Conservation (phyloP, 345 rosid genomes). For the Combretum micranthum region DNA sequence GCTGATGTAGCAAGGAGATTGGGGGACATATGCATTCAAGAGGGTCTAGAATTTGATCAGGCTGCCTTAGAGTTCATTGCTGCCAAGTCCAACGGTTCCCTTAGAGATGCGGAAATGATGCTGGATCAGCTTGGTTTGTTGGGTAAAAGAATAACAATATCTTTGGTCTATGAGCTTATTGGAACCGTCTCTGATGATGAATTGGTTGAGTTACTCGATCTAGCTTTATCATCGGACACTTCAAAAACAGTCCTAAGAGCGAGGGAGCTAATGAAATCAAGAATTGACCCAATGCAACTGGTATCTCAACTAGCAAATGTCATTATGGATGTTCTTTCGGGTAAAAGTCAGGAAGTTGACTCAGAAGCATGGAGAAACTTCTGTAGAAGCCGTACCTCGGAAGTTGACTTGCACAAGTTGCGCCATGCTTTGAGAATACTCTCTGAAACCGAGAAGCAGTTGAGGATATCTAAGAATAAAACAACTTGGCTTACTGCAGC, state of each 20-base stretch:
- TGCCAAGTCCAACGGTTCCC: conserved; percentile 88
- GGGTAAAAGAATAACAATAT: conserved; percentile 68
- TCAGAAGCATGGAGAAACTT: conserved; percentile 57
- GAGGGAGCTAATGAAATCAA: conserved; percentile 88
- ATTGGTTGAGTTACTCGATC: conserved; percentile 80
- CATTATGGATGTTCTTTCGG: conserved; percentile 84
- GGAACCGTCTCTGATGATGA: conserved; percentile 96
- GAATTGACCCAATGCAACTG: conserved; percentile 92
- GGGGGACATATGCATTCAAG: conserved; percentile 58
- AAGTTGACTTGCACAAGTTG: conserved; percentile 64
- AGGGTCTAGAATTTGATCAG: conserved; percentile 67
- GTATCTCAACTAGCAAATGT: conserved; percentile 88
- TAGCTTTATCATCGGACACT: conserved; percentile 87
- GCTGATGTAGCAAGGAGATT: conserved; percentile 55
- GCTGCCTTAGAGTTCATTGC: conserved; percentile 80
- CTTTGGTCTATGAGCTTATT: conserved; percentile 75
- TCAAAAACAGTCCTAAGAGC: conserved; percentile 89
- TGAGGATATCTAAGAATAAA: conserved; percentile 84
- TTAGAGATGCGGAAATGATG: conserved; percentile 93
- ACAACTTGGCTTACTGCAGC: conserved; percentile 97
- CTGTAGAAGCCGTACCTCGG: conserved; percentile 52
- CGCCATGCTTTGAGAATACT: conserved; percentile 76
- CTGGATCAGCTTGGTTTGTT: conserved; percentile 90
- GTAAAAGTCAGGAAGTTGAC: conserved; percentile 48
- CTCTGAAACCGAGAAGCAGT: conserved; percentile 88